phyloP scores from a whole-genome alignment of 768 basidiomycete genomes.

The Crepidotus variabilis region DNA sequence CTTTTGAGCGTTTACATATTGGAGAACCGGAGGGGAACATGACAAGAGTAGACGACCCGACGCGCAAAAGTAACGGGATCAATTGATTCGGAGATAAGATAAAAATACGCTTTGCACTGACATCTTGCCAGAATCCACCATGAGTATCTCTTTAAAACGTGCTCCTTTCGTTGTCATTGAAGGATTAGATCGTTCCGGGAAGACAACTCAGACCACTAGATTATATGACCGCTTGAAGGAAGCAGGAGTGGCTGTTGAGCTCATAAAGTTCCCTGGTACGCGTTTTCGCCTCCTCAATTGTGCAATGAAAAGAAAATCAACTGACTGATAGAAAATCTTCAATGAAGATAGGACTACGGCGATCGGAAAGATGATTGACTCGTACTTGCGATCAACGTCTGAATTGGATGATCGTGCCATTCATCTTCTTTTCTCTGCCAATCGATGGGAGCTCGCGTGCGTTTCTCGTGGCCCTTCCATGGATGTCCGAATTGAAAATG shows the following conservation, averaged over 20 bases:
- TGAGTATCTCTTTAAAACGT: slow-evolving; percentile 22
- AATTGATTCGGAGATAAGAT: too few relatives aligned
- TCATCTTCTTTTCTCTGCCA: slow-evolving; percentile 94
- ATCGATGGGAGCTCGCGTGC: slow-evolving; percentile 93
- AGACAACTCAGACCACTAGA: slow-evolving; percentile 78
- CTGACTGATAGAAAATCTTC: slow-evolving; percentile 1
- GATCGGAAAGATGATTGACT: slow-evolving; percentile 91
- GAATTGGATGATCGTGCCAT: slow-evolving; percentile 91
- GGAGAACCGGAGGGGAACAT: too few relatives aligned
- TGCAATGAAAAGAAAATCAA: background rate
- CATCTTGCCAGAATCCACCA: too few relatives aligned
- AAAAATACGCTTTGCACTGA: too few relatives aligned
- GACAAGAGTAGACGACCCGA: too few relatives aligned
- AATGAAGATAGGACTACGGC: slow-evolving; percentile 80
- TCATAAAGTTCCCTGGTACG: slow-evolving; percentile 90
- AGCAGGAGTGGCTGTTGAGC: slow-evolving; percentile 42
- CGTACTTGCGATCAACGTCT: slow-evolving; percentile 78
- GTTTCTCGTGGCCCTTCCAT: slow-evolving; percentile 18
- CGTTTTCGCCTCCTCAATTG: background rate
- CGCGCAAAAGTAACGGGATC: too few relatives aligned
- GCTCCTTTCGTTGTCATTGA: slow-evolving; percentile 92
- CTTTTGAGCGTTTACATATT: too few relatives aligned
- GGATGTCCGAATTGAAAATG: background rate
- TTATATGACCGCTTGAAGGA: slow-evolving; percentile 54
- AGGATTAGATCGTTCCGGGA: slow-evolving; percentile 94